phyloP scores from a whole-genome alignment of 805 yeast genomes.

The Cyberlindnera japonica region DNA sequence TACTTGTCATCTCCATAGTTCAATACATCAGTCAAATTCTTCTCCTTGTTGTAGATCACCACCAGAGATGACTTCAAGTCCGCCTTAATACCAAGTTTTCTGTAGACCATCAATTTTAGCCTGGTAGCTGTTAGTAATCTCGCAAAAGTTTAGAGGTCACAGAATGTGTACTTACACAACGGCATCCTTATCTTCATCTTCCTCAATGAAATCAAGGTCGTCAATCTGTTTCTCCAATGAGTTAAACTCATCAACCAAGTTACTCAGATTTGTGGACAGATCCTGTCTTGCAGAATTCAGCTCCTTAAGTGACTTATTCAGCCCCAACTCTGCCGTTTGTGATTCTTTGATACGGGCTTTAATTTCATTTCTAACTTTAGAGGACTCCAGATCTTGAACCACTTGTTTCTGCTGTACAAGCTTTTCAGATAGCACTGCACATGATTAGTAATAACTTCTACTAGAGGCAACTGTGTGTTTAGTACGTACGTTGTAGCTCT shows the following conservation, averaged over 20 bases:
- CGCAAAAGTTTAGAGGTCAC: neutral
- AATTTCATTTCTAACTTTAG: slow-evolving; percentile 30
- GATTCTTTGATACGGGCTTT: slow-evolving; percentile 31
- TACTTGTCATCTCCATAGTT: slow-evolving; percentile 48
- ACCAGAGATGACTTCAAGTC: slow-evolving; percentile 41
- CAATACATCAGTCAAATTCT: slow-evolving; percentile 45
- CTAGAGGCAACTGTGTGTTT: too few species aligned
- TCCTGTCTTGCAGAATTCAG: slow-evolving; percentile 41
- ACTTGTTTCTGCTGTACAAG: slow-evolving; percentile 15
- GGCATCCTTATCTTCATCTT: slow-evolving; percentile 39
- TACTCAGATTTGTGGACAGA: slow-evolving; percentile 35
- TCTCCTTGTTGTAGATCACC: slow-evolving; percentile 46
- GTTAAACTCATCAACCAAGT: slow-evolving; percentile 35
- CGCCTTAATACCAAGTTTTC: slow-evolving; percentile 54
- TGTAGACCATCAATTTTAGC: slow-evolving; percentile 55
- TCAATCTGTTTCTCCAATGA: slow-evolving; percentile 33
- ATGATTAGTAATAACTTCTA: neutral
- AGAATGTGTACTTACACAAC: slow-evolving; percentile 27
- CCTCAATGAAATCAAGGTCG: slow-evolving; percentile 26
- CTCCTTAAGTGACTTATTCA: slow-evolving; percentile 51
- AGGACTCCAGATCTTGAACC: slow-evolving; percentile 27
- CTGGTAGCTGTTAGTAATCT: slow-evolving; percentile 9
- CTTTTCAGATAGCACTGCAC: slow-evolving; percentile 15
- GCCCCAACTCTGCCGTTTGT: slow-evolving; percentile 44
- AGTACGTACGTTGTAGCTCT: slow-evolving; percentile 17